Evolutionary conservation across 2,329 filamentous ascomycete genomes (phyloP).

Genomic region (Aspergillus piperis): DNA sequence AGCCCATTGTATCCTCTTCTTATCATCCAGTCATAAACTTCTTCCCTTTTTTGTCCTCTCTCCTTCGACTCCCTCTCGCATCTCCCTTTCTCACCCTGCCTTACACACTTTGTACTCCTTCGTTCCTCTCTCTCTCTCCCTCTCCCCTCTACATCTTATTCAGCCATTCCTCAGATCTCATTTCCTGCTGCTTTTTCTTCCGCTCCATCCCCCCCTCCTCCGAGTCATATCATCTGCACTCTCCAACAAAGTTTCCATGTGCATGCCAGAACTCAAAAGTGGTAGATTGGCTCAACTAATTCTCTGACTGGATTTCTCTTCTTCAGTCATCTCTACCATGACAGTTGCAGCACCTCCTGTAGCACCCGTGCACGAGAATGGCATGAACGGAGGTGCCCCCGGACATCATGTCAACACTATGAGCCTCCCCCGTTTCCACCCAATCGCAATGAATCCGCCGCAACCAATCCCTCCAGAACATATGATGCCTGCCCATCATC

Average conservation of each 20-base stretch:
- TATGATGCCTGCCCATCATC: constrained; percentile 36
- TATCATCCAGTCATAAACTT: not conserved
- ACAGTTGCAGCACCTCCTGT: constrained; percentile 40
- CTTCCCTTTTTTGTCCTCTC: constrained; percentile 4
- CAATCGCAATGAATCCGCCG: constrained; percentile 44
- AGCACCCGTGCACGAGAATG: constrained; percentile 36
- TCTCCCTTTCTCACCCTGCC: constrained; percentile 12
- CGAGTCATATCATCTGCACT: constrained; percentile 3
- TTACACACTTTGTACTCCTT: not conserved
- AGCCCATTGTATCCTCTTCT: constrained; percentile 8
- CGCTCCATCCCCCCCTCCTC: constrained; percentile 10
- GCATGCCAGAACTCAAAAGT: constrained; percentile 7
- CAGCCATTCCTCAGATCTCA: constrained; percentile 5
- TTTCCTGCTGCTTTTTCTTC: constrained; percentile 4
- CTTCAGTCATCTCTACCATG: constrained; percentile 28
- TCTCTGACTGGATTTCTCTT: not conserved
- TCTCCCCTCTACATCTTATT: constrained; percentile 1
- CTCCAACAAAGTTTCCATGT: constrained; percentile 8
- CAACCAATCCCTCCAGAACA: constrained; percentile 36
- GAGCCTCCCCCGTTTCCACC: constrained; percentile 41
- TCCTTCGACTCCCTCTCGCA: constrained; percentile 7
- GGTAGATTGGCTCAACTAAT: constrained; percentile 14
- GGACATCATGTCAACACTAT: constrained; percentile 30
- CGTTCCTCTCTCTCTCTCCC: not conserved
- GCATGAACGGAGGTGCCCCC: constrained; percentile 30